Evolutionary conservation across 495 filamentous ascomycete genomes (phyloP).

Genomic region (Chaetomidium leptoderma): DNA sequence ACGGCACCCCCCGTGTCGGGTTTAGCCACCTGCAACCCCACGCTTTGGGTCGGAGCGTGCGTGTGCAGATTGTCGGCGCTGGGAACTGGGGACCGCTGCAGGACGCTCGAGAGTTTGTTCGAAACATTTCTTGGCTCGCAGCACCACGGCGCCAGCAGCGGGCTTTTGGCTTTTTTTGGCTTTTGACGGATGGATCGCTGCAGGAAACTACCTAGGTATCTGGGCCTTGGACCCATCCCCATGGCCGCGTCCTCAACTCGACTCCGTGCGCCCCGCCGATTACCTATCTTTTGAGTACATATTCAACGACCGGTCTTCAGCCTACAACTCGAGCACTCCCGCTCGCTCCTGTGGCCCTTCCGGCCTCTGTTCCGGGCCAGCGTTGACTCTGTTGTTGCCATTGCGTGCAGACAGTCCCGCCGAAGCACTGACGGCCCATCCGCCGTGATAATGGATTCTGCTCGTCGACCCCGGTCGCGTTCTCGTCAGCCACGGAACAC

Average conservation of each 20-base stretch:
- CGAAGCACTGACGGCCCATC: neutral
- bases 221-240: neutral
- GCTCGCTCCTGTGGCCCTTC: neutral
- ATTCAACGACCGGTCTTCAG: neutral
- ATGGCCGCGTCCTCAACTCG: conserved; percentile 1
- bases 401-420: neutral
- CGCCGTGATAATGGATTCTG: neutral
- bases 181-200: neutral
- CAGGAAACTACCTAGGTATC: no score
- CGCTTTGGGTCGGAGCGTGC: neutral
- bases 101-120: neutral
- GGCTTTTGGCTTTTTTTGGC: neutral
- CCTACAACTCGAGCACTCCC: neutral
- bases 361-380: neutral
- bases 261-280: conserved; percentile 4
- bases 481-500: neutral
- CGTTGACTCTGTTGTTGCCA: neutral
- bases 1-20: conserved; percentile 7
- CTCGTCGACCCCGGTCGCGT: neutral
- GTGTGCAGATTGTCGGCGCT: neutral
- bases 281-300: neutral
- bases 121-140: conserved; percentile 1
- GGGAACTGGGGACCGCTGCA: neutral
- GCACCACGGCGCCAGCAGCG: no score
- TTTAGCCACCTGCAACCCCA: conserved; percentile 8